Base-by-base conservation (phyloP, 2,329 filamentous ascomycete genomes). In the Paraphaeosphaeria sporulosa region DNA sequence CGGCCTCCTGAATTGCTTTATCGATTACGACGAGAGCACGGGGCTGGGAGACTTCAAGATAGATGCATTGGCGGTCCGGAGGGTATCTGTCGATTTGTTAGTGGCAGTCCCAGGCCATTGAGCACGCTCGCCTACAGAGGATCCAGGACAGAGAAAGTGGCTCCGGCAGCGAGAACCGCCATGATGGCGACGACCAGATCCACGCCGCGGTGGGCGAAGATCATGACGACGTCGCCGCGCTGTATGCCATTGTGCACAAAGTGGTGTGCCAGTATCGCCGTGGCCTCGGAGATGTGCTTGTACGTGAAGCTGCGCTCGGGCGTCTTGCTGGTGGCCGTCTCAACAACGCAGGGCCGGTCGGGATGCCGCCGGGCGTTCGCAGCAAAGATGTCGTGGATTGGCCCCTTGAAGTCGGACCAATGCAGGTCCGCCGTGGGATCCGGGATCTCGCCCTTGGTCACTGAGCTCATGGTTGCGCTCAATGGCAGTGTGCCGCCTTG, bases 201-300 rank as follows among this genome's bases (percentile, higher is more conserved):
- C 36, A 97, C 93, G 58, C 88, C 88, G 59, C 94, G 88, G 78
- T 97, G 87, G 58, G 92, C 92, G 74, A 89, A 97, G 64, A 95
- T 91, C 92, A 97, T 96, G 70, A 97, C 93, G 2, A 97, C 93
- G 73, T 98, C 93, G 9, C 93, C 93, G 67, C 88, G 83, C 60
- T 88, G 84, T 64, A 93, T 84, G 59, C 94, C 93, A 70, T 88
- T 84, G 53, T 89, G 83, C 56, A 90, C 86, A 21, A 97, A 84
- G 73, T 96, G 87, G 78, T 96, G 89, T 23, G 93, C 91, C 7
- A 97, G 78, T 19, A 87, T 84, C 75, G 96, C 96, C 32, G 92
- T 90, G 0, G 90, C 89, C 80, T 97, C 90, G 73, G 93, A 86
- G 73, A 98, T 97, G 71, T 96, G 92, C 65, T 83, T 83, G 77